Conservation (phyloP, 768 basidiomycete species). For the Calocybe cyanea region DNA sequence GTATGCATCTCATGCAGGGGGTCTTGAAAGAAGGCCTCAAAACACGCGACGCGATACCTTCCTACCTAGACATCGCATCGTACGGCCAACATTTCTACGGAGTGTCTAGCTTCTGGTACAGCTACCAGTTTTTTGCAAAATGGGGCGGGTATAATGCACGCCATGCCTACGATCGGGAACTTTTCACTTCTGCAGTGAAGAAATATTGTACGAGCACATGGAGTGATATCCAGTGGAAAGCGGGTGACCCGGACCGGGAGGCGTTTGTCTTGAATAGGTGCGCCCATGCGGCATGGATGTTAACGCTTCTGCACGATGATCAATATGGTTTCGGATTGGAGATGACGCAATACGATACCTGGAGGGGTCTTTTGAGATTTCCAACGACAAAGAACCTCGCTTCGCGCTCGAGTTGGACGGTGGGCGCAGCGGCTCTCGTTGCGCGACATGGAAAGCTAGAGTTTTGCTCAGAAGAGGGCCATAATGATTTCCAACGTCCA, state of each 20-base stretch:
- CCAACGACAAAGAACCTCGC: slow-evolving; percentile 1
- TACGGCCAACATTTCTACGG: slow-evolving; percentile 1
- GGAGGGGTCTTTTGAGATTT: slow-evolving; percentile 4
- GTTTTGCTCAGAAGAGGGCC: neutral
- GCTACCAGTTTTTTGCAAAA: neutral
- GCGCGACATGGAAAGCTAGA: neutral
- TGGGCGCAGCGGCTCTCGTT: neutral
- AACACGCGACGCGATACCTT: neutral
- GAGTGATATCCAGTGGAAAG: neutral
- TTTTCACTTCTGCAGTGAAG: neutral
- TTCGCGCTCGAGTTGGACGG: slow-evolving; percentile 4
- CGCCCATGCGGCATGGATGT: slow-evolving; percentile 5
- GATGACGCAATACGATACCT: slow-evolving; percentile 1
- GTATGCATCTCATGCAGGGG: neutral
- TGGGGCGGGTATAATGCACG: neutral
- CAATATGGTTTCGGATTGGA: neutral
- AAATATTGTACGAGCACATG: slow-evolving; percentile 2
- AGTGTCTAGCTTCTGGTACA: slow-evolving; percentile 2
- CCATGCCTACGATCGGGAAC: neutral
- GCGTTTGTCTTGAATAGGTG: neutral
- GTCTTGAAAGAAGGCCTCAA: neutral
- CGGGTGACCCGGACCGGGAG: neutral
- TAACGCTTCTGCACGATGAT: neutral
- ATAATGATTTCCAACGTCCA: too few species aligned
- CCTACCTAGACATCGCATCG: slow-evolving; percentile 1